Evolutionary conservation across 805 yeast species (phyloP), one percentile per base, ranked within the genome.

Genomic region (Wickerhamomyces canadensis): DNA sequence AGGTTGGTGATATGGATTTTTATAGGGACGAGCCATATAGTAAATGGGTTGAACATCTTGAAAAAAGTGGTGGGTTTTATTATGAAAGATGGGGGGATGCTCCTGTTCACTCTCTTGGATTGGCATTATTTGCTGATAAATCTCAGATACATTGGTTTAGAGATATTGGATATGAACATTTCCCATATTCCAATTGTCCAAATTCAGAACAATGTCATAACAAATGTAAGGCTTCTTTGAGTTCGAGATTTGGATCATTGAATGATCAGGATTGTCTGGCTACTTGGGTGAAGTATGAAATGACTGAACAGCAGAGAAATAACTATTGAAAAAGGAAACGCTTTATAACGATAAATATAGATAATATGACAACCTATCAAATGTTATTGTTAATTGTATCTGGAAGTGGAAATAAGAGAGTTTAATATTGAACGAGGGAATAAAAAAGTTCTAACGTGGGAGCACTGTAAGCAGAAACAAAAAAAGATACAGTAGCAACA

Each of bases 51-150:
- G 62, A 80, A 23, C 62, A 67, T 50, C 61, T 87, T 27, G 95
- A 86, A 40, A 43, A 67, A 4, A 60, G 78, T 1, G 93, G 94
- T 15, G 91, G 91, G 4, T 86, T 86, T 52, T 87, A 84, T 57
- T 87, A 87, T 51, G 96, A 88, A 57, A 62, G 95, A 39, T 86
- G 95, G 95, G 95, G 95, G 3, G 96, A 86, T 63, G 95, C 95
- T 0, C 95, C 95, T 0, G 93, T 86, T 2, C 93, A 85, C 55
- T 76, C 88, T 3, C 52, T 87, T 31, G 95, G 91, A 0, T 59
- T 85, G 25, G 74, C 77, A 7, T 54, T 85, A 35, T 84, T 87
- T 54, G 84, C 80, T 7, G 87, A 82, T 48, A 80, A 74, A 48
- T 57, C 65, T 8, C 68, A 72, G 37, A 69, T 87, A 26, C 96